A percentile compares a stretch with the other conserved stretches of the same genome.
Evolutionary conservation across 768 basidiomycete genomes (phyloP).

Genomic region (Coprinopsis marcescibilis): DNA sequence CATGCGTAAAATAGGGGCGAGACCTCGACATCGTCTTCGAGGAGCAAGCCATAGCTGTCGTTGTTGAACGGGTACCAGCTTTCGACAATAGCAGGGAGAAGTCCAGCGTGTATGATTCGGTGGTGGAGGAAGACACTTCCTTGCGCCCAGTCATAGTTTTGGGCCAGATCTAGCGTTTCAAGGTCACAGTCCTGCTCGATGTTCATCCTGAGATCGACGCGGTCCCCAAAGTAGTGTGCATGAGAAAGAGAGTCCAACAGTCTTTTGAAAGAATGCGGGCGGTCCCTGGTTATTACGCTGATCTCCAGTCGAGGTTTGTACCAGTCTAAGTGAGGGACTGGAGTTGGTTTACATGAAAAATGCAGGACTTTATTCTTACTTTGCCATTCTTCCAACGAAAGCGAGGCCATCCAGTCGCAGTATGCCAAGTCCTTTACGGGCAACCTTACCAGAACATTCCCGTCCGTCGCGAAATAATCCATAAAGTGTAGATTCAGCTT

Average conservation of each 20-base stretch:
- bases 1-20: constrained; percentile 84
- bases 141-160: constrained; percentile 47
- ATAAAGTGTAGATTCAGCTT: constrained; percentile 12
- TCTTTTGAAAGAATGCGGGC: constrained; percentile 64
- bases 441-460: constrained; percentile 17
- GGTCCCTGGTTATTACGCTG: constrained; percentile 71
- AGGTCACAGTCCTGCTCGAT: constrained; percentile 69
- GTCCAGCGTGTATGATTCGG: constrained; percentile 71
- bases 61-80: constrained; percentile 80
- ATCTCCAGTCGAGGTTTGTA: constrained; percentile 62
- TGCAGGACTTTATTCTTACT: constrained; percentile 30
- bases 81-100: constrained; percentile 80
- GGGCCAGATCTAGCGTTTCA: constrained; percentile 49
- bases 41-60: constrained; percentile 69
- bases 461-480: constrained; percentile 1
- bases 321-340: constrained; percentile 52
- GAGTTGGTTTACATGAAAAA: constrained; percentile 16
- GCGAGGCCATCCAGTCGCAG: constrained; percentile 26
- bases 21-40: constrained; percentile 85
- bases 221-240: constrained; percentile 65
- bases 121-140: constrained; percentile 60
- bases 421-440: constrained; percentile 16
- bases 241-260: constrained; percentile 55
- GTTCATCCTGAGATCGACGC: constrained; percentile 58
- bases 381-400: constrained; percentile 47